Conservation (phyloP, 1,139 yeast species). For the Geotrichum candidum region DNA sequence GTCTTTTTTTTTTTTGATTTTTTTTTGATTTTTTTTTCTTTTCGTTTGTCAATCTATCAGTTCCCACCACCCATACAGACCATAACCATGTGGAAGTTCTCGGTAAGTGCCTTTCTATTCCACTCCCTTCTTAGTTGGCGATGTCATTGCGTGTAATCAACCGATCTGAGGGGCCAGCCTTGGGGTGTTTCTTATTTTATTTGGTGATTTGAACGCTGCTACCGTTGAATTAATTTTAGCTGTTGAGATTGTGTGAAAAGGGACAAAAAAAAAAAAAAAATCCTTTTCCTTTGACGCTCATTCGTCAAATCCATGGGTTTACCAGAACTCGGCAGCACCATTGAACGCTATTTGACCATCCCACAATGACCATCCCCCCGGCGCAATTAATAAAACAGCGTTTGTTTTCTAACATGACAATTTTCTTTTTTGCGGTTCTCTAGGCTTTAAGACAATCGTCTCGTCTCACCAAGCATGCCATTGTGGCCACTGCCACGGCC, state of each 20-base stretch:
- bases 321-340: neutral
- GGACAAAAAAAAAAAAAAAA: neutral
- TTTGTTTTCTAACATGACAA: no score
- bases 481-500: constrained; percentile 30
- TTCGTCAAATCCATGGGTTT: neutral
- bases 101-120: constrained; percentile 5
- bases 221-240: neutral
- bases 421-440: neutral
- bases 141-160: neutral
- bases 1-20: constrained; percentile 21
- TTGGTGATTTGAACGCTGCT: neutral
- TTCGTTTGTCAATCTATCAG: neutral
- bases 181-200: no score
- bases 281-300: neutral
- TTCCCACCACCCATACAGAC: neutral
- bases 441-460: constrained; percentile 27
- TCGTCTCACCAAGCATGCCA: constrained; percentile 32
- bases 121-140: no score
- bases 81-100: constrained; percentile 15
- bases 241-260: neutral
- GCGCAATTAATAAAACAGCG: constrained; percentile 49
- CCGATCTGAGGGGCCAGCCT: neutral
- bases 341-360: neutral
- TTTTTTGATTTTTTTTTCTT: neutral
- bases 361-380: neutral